phyloP scores from a whole-genome alignment of 306 rosid species.

The Arachis hypogaea region DNA sequence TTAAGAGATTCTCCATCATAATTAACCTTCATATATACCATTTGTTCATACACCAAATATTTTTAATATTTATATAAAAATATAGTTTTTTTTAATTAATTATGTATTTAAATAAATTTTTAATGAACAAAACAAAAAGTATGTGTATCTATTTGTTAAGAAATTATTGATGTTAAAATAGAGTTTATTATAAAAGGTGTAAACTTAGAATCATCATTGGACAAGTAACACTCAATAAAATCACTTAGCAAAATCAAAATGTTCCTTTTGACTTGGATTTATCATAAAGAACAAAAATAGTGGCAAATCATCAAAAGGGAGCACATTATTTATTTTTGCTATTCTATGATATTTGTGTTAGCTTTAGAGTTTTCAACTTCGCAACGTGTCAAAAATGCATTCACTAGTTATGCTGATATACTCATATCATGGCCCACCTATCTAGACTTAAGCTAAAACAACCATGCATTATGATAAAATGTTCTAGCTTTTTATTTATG shows the following conservation, averaged over 20 bases:
- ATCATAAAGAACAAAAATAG: conserved; percentile 28
- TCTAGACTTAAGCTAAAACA: conserved; percentile 21
- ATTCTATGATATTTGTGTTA: not conserved
- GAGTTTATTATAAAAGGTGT: too few relatives aligned
- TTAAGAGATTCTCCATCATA: too few relatives aligned
- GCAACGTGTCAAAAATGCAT: conserved; percentile 9
- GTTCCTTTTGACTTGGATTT: conserved; percentile 6
- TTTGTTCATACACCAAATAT: too few relatives aligned
- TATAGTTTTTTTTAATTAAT: too few relatives aligned
- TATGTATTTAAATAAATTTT: too few relatives aligned
- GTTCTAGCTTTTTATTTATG: not conserved
- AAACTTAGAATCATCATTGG: not conserved
- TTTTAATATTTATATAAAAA: too few relatives aligned
- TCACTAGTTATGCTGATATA: conserved; percentile 14
- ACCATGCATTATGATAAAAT: conserved; percentile 5
- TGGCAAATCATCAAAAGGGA: not conserved
- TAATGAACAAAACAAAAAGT: too few relatives aligned
- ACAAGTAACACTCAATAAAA: conserved; percentile 2
- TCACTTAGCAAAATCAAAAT: not conserved
- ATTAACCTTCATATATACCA: too few relatives aligned
- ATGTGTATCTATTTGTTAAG: too few relatives aligned
- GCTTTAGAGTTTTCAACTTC: not conserved
- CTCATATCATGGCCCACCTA: not conserved
- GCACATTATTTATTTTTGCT: not conserved
- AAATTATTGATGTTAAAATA: too few relatives aligned